Evolutionary conservation across 495 filamentous ascomycete genomes (phyloP).

Genomic region (Emericellopsis terricola): DNA sequence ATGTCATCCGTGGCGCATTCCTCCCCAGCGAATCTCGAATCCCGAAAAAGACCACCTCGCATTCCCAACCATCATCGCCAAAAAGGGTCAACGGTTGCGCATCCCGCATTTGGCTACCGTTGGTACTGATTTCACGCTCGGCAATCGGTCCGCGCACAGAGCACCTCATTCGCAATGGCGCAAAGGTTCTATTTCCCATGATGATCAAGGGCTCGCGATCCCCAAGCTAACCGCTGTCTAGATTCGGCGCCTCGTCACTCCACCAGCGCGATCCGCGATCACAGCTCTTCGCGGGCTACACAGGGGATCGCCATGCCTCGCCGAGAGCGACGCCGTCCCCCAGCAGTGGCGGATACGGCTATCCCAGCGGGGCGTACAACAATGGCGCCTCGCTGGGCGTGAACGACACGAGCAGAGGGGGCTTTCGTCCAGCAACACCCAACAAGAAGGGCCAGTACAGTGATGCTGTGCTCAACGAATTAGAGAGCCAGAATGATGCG

Average conservation of each 20-base stretch:
- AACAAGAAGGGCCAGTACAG: slow-evolving; percentile 85
- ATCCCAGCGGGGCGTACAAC: slow-evolving; percentile 10
- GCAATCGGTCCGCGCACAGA: too few relatives aligned
- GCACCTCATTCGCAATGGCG: not conserved
- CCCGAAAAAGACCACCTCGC: not conserved
- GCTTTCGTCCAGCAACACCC: slow-evolving; percentile 52
- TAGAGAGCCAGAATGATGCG: slow-evolving; percentile 88
- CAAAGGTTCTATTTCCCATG: slow-evolving; percentile 2
- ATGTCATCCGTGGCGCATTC: too few relatives aligned
- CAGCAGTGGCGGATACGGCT: slow-evolving; percentile 43
- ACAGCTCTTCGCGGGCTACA: slow-evolving; percentile 77
- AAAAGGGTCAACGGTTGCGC: too few relatives aligned
- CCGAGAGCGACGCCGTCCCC: slow-evolving; percentile 27
- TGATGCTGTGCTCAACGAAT: slow-evolving; percentile 77
- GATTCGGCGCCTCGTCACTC: slow-evolving; percentile 42
- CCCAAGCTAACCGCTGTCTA: slow-evolving; percentile 6
- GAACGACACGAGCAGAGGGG: slow-evolving; percentile 14
- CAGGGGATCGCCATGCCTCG: slow-evolving; percentile 34
- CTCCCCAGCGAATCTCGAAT: not conserved
- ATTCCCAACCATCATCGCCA: too few relatives aligned
- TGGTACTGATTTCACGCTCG: too few relatives aligned
- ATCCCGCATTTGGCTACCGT: too few relatives aligned
- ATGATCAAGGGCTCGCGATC: slow-evolving; percentile 1
- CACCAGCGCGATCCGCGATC: slow-evolving; percentile 77
- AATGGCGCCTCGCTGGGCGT: slow-evolving; percentile 7